Conservation (phyloP, 805 yeast species). For the Candida khao-thaluensis region DNA sequence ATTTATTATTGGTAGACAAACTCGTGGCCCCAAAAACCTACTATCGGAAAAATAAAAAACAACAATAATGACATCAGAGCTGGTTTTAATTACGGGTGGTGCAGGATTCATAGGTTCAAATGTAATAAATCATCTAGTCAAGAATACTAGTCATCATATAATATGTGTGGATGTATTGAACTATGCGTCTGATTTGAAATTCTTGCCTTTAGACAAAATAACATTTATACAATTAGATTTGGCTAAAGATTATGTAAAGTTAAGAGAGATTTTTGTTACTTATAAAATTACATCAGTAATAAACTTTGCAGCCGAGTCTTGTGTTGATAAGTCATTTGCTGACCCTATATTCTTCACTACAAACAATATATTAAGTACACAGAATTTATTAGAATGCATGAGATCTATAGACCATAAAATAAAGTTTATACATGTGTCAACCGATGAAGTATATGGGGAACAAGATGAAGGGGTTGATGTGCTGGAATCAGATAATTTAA, state of each 20-base stretch:
- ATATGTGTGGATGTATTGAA: conserved; percentile 47
- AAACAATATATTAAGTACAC: conserved; percentile 49
- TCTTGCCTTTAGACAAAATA: conserved; percentile 19
- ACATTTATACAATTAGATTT: conserved; percentile 35
- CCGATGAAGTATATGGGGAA: conserved; percentile 63
- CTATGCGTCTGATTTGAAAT: conserved; percentile 38
- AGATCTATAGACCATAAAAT: conserved; percentile 17
- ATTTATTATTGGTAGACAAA: not conserved
- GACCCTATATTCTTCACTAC: conserved; percentile 43
- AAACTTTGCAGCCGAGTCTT: conserved; percentile 55
- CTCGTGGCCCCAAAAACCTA: too few relatives aligned
- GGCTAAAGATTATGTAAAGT: conserved; percentile 21
- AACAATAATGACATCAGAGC: conserved; percentile 9
- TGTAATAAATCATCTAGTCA: conserved; percentile 36
- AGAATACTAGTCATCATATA: conserved; percentile 28
- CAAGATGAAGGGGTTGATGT: conserved; percentile 18
- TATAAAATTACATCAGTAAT: conserved; percentile 28
- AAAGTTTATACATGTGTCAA: conserved; percentile 48
- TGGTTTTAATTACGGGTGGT: conserved; percentile 52
- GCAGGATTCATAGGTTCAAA: conserved; percentile 59
- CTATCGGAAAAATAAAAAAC: not conserved
- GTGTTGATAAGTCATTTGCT: conserved; percentile 51
- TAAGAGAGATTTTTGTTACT: conserved; percentile 18
- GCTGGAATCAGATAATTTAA: conserved; percentile 36
- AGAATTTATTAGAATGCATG: conserved; percentile 44